A percentile compares a stretch with the other conserved stretches of the same genome.
Evolutionary conservation across 2,329 filamentous ascomycete species (phyloP).

Genomic region (Beauveria sp.): DNA sequence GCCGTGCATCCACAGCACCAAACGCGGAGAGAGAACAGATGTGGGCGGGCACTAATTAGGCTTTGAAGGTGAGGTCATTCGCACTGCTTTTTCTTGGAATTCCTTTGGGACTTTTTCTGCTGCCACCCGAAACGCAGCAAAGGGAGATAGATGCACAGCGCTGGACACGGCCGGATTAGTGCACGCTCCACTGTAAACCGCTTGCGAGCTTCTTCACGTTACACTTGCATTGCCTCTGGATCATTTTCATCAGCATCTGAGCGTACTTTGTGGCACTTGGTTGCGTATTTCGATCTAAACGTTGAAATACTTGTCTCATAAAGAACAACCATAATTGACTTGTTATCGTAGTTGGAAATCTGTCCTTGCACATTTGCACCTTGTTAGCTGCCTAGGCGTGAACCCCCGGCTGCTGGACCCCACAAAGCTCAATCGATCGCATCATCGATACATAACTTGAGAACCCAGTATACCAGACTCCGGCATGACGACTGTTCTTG

Average conservation of each 20-base stretch:
- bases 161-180: not conserved
- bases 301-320: no score
- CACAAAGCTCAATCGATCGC: conserved; percentile 7
- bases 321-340: no score
- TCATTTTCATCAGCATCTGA: not conserved
- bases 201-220: not conserved
- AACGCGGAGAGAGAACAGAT: not conserved
- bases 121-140: not conserved
- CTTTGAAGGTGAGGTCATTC: not conserved
- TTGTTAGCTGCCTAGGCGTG: not conserved
- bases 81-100: not conserved
- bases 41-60: not conserved
- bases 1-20: not conserved
- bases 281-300: no score
- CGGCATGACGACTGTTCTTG: not conserved
- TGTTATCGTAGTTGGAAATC: no score
- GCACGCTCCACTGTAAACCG: not conserved
- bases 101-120: not conserved
- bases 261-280: no score
- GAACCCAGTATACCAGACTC: not conserved
- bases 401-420: not conserved
- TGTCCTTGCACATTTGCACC: not conserved
- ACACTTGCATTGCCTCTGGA: not conserved
- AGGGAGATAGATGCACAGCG: not conserved
- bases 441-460: conserved; percentile 5